Evolutionary conservation across 306 rosid genomes (phyloP), one percentile per base, ranked within the genome.

Genomic region (Vigna unguiculata): DNA sequence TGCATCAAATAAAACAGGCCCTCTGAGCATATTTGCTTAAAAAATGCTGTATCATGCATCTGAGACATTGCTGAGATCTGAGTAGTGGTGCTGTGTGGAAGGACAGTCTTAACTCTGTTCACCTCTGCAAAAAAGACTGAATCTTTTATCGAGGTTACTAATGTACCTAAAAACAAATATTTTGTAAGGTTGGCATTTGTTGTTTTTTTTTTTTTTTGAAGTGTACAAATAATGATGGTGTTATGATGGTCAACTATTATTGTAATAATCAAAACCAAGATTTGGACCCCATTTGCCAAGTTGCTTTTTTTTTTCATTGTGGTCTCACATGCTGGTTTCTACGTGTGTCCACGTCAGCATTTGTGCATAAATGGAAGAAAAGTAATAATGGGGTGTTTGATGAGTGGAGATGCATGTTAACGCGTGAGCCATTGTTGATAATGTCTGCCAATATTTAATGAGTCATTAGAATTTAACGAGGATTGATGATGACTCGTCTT

Each of bases 21-120:
- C 96, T 73, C 87, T 95, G 82, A 90, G 93, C 90, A 95, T 95
- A 83, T 88, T 90, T 80, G 99, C 92, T 2, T 95, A 88, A 58
- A 59, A 78, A 51, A 61, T 77, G 36, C n/a, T 72, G 67, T 77
- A 60, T n/a, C 34, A 52, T 70, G 21, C 22, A 52, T 71, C 48
- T 68, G 25, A 49, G 79, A 36, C 30, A 38, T 70, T 48, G 55
- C 15, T 11, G 43, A 65, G 71, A 78, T 72, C 36, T 81, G 40
- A 67, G 28, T 43, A 53, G 83, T 9, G 45, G 2, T 40, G 45
- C 0, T 28, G 45, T 40, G 45, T 77, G 74, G 73, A 75, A 84
- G 64, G 75, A 49, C 63, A 49, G 28, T 52, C 22, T 10, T 43
- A 40, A 16, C 53, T 69, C 59, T 48, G 67, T 74, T 57, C 72